These are phyloP conservation scores for Hericium alpestre DNA, from an alignment of 768 basidiomycete genomes.

Conservation along the genomic window DNA sequence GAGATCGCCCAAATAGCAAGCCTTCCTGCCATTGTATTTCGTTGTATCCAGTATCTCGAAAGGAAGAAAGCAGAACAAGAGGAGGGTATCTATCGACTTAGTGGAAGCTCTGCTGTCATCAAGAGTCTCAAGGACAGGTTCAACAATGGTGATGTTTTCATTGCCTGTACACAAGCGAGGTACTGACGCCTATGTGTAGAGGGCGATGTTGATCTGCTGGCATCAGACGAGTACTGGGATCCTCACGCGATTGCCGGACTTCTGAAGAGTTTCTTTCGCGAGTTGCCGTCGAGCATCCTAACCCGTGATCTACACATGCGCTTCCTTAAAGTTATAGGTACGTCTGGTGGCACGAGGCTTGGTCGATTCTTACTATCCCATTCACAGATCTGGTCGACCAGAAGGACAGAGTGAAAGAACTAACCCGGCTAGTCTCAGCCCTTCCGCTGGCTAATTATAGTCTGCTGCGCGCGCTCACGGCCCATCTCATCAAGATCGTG, in stretches of 20 bases:
- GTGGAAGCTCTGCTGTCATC: conserved; percentile 91
- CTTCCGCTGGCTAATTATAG: conserved; percentile 91
- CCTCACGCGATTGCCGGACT: conserved; percentile 95
- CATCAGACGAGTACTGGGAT: conserved; percentile 89
- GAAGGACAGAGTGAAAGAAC: conserved; percentile 78
- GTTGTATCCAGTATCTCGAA: conserved; percentile 92
- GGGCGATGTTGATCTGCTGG: conserved; percentile 89
- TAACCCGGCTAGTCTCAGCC: conserved; percentile 75
- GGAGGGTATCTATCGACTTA: conserved; percentile 94
- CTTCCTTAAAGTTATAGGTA: conserved; percentile 90
- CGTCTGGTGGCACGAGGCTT: conserved; percentile 20
- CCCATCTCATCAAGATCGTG: conserved; percentile 91
- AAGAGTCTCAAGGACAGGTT: conserved; percentile 89
- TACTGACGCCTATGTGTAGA: conserved; percentile 37
- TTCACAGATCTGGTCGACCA: conserved; percentile 75
- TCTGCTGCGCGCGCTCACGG: conserved; percentile 84
- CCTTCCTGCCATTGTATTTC: conserved; percentile 89
- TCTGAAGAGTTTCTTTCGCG: conserved; percentile 86
- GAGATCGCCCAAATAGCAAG: conserved; percentile 83
- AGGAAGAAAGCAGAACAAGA: conserved; percentile 90
- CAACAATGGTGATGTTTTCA: conserved; percentile 56
- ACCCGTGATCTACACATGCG: conserved; percentile 85
- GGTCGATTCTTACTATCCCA: conserved; percentile 1
- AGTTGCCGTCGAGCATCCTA: conserved; percentile 85
- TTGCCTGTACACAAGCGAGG: neutral